Evolutionary conservation across 768 basidiomycete species (phyloP).

Genomic region (Phaffia australis): DNA sequence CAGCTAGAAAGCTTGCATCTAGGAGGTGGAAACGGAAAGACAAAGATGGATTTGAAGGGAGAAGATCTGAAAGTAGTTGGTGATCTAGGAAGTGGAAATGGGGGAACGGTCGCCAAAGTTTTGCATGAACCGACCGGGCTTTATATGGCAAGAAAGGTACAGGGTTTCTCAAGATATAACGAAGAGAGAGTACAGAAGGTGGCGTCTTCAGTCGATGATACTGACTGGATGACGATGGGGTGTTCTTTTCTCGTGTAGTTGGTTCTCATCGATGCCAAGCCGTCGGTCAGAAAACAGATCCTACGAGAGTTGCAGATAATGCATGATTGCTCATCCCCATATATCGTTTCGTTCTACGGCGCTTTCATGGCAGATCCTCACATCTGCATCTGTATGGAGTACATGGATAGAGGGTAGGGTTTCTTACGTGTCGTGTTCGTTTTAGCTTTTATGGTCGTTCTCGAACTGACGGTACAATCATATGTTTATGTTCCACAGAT

Average conservation of each 20-base stretch:
- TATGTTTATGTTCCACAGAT: constrained; percentile 39
- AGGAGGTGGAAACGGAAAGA: constrained; percentile 52
- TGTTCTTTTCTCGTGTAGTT: constrained; percentile 47
- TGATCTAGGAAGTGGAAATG: constrained; percentile 91
- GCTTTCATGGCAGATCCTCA: constrained; percentile 95
- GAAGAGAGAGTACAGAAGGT: background rate
- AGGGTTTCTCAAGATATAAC: constrained; percentile 28
- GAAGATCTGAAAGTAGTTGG: constrained; percentile 83
- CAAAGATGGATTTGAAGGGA: constrained; percentile 65
- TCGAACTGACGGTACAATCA: background rate
- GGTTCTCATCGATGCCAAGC: constrained; percentile 92
- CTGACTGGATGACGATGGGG: background rate
- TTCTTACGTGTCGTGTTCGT: constrained; percentile 29
- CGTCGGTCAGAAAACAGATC: constrained; percentile 92
- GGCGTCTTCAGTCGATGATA: background rate
- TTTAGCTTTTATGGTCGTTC: background rate
- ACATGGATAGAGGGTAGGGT: constrained; percentile 40
- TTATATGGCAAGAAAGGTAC: constrained; percentile 95
- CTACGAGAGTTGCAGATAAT: constrained; percentile 96
- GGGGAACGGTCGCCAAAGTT: constrained; percentile 93
- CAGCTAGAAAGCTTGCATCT: constrained; percentile 78
- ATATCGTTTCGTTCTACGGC: constrained; percentile 95
- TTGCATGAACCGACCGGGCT: constrained; percentile 82
- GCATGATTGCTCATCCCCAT: constrained; percentile 87
- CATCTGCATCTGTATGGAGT: constrained; percentile 98